Conservation (phyloP, 2,329 filamentous ascomycete species). For the Chaetothyriales sp. region DNA sequence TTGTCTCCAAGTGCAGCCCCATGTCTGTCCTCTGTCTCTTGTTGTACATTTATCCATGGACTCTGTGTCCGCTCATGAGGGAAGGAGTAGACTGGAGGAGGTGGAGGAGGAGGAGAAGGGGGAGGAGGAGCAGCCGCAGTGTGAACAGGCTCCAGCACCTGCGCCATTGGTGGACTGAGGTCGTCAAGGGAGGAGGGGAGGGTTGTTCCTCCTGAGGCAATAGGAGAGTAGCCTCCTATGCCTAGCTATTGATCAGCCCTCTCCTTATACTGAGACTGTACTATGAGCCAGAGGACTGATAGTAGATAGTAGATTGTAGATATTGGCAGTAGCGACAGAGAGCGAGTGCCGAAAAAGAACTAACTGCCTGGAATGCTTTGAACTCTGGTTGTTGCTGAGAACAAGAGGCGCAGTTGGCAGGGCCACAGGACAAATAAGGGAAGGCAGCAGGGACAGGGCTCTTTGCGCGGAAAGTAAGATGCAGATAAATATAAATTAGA, state of each 20-base stretch:
- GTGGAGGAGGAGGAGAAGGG: too few species aligned
- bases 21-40: neutral
- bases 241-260: neutral
- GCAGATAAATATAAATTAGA: neutral
- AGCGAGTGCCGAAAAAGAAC: neutral
- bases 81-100: conserved; percentile 28
- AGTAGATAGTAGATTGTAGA: neutral
- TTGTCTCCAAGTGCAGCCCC: neutral
- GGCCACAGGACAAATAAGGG: neutral
- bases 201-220: neutral
- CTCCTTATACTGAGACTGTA: neutral
- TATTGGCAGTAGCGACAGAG: neutral
- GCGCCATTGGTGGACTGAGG: conserved; percentile 6
- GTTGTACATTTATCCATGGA: conserved; percentile 4
- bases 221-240: neutral
- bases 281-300: neutral
- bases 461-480: neutral
- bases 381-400: neutral
- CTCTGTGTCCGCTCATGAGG: conserved; percentile 19
- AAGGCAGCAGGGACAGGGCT: neutral
- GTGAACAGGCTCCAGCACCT: conserved; percentile 9
- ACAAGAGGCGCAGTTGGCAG: neutral
- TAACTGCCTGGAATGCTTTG: neutral
- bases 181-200: neutral
- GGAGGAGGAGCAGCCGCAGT: conserved; percentile 28